These are phyloP conservation scores for Solanum appendiculatum DNA, from an alignment of 257 asterid genomes.

Conservation along the genomic window DNA sequence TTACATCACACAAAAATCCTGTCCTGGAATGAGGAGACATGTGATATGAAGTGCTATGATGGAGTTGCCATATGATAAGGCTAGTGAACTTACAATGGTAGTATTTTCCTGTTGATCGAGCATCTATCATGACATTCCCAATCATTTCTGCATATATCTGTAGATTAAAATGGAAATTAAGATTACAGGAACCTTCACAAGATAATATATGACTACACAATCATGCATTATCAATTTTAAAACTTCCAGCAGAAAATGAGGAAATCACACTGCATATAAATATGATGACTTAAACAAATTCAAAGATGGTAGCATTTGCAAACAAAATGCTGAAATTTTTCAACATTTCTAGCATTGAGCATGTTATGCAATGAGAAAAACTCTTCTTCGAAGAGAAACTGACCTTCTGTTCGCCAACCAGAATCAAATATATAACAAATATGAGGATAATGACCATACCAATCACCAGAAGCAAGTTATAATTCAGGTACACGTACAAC, in stretches of 20 bases:
- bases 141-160: slow-evolving; percentile 99
- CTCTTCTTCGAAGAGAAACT: background rate
- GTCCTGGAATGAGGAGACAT: background rate
- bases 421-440: background rate
- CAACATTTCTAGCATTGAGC: background rate
- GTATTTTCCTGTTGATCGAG: slow-evolving; percentile 98
- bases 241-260: background rate
- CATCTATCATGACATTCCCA: slow-evolving; percentile 86
- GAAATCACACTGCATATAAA: background rate
- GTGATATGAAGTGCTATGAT: background rate
- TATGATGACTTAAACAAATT: background rate
- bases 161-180: slow-evolving; percentile 1
- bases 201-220: background rate
- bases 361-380: background rate
- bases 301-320: background rate
- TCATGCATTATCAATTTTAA: background rate
- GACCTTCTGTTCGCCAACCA: background rate
- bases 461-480: background rate
- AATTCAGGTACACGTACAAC: background rate
- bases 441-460: background rate
- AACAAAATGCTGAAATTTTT: background rate
- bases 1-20: background rate
- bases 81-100: slow-evolving; percentile 68
- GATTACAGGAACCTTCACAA: background rate
- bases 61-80: background rate